Evolutionary conservation across 371 early-diverging fungal species (phyloP).

Genomic region (Coemansia sp.): DNA sequence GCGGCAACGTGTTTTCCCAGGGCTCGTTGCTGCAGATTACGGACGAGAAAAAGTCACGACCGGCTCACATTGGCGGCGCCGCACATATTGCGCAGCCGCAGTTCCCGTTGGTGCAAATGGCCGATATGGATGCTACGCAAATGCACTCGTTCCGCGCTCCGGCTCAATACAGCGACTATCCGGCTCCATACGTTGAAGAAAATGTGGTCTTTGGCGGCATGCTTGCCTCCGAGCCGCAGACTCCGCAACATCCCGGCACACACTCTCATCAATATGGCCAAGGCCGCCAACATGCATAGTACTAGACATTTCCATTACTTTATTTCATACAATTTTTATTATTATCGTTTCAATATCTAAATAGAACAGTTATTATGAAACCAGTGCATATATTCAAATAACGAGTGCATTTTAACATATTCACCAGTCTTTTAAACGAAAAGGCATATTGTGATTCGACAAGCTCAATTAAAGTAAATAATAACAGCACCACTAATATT

Average conservation of each 20-base stretch:
- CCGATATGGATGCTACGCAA: not conserved
- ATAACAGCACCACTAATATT: no score
- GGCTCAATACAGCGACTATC: not conserved
- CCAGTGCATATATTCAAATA: no score
- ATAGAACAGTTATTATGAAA: no score
- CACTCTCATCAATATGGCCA: not conserved
- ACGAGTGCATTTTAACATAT: no score
- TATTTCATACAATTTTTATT: not conserved
- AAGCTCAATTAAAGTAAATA: no score
- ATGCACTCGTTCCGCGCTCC: not conserved
- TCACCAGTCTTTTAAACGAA: no score
- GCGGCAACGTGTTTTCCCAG: conserved; percentile 46
- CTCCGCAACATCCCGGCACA: not conserved
- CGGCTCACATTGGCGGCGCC: conserved; percentile 39
- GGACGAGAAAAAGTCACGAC: conserved; percentile 33
- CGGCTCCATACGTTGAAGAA: not conserved
- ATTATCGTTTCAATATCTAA: not conserved
- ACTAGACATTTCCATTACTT: not conserved
- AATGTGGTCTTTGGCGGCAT: not conserved
- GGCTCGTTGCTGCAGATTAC: conserved; percentile 38
- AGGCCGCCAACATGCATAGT: not conserved
- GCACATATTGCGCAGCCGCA: conserved; percentile 11
- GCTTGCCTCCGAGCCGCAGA: not conserved
- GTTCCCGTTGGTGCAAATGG: conserved; percentile 39
- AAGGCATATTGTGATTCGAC: no score